A percentile compares a stretch with the other conserved stretches of the same genome.
phyloP scores from a whole-genome alignment of 2,329 filamentous ascomycete species.

The Penicillium frequentans region DNA sequence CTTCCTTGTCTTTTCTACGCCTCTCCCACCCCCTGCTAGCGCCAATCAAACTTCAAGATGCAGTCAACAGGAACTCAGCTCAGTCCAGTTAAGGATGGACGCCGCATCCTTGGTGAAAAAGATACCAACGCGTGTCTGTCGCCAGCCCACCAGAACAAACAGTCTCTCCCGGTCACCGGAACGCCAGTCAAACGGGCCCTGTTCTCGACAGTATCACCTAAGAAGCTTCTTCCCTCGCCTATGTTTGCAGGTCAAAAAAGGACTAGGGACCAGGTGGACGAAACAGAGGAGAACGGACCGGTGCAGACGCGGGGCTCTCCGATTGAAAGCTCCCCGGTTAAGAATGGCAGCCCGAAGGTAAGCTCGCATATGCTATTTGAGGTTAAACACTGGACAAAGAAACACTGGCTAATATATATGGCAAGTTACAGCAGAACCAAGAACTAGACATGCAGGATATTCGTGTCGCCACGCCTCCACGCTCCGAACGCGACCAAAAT shows the following conservation, averaged over 20 bases:
- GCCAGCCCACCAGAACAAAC: conserved; percentile 25
- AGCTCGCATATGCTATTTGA: neutral
- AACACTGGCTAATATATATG: conserved; percentile 8
- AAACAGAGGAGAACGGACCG: conserved; percentile 22
- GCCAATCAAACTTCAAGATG: conserved; percentile 17
- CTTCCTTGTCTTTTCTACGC: neutral
- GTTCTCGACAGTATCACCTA: conserved; percentile 25
- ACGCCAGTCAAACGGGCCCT: conserved; percentile 31
- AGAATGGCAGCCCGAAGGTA: conserved; percentile 22
- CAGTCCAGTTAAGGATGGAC: conserved; percentile 38
- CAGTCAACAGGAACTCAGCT: conserved; percentile 22
- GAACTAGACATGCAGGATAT: conserved; percentile 21
- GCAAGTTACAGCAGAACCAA: conserved; percentile 10
- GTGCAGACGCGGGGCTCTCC: conserved; percentile 15
- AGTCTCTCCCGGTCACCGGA: conserved; percentile 15
- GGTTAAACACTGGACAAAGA: neutral
- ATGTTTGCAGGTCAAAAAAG: conserved; percentile 42
- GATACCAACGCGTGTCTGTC: conserved; percentile 43
- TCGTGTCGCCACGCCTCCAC: conserved; percentile 19
- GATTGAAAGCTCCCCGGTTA: conserved; percentile 12
- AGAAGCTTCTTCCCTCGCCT: conserved; percentile 33
- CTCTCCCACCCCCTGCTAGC: neutral
- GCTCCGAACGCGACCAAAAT: conserved; percentile 16
- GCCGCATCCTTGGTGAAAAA: conserved; percentile 44
- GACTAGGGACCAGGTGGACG: conserved; percentile 40